Evolutionary conservation across 1,284 basidiomycete species (phyloP).

Genomic region (Trichosporon asahii): DNA sequence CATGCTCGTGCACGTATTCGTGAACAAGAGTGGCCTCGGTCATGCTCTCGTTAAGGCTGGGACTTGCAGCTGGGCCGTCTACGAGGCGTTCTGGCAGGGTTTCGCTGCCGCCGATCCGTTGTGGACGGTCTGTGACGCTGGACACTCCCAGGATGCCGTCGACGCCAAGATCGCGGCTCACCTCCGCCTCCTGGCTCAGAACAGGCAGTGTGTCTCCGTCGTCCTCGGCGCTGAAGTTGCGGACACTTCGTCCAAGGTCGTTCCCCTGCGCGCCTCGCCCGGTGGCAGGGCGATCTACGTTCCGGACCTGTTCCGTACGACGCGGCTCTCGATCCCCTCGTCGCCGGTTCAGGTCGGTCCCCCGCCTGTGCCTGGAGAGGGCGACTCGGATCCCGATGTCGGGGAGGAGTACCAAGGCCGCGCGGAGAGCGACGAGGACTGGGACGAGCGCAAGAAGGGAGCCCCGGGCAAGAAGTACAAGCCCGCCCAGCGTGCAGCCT

Average conservation of each 20-base stretch:
- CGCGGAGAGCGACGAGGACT: conserved; percentile 19
- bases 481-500: conserved; percentile 15
- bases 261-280: conserved; percentile 42
- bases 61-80: conserved; percentile 31
- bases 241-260: conserved; percentile 65
- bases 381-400: conserved; percentile 1
- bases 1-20: conserved; percentile 42
- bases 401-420: conserved; percentile 34
- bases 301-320: conserved; percentile 63
- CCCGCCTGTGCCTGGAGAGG: not conserved
- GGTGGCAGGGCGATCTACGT: conserved; percentile 37
- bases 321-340: conserved; percentile 45
- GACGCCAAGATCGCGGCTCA: conserved; percentile 74
- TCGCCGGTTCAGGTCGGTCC: not conserved
- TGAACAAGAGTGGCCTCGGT: conserved; percentile 44
- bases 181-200: conserved; percentile 66
- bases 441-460: conserved; percentile 16
- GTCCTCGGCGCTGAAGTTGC: conserved; percentile 60
- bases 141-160: conserved; percentile 61
- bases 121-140: conserved; percentile 64
- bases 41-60: conserved; percentile 43
- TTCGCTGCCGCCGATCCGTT: conserved; percentile 43
- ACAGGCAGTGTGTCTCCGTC: conserved; percentile 69
- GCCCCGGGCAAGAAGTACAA: conserved; percentile 20
- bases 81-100: conserved; percentile 45